Evolutionary conservation across 1,284 basidiomycete species (phyloP), one percentile per base, ranked within the genome.

Genomic region (Vanrija pseudolonga): DNA sequence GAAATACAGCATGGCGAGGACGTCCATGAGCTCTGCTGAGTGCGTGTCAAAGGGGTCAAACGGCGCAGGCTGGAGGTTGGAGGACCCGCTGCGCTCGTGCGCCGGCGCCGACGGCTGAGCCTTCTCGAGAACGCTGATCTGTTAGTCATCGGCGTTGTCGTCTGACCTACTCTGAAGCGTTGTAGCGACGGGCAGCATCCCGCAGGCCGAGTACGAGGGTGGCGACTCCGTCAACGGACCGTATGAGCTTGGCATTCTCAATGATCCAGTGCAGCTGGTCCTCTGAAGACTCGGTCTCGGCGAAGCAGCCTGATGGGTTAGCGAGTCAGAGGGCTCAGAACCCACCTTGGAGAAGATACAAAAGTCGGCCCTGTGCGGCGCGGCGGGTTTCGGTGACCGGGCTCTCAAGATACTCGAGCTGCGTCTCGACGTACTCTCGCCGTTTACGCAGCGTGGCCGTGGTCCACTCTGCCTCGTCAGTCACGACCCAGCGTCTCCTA

Each of bases 201-300:
- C 92, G 93, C 76, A 96, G 83, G 9, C 91, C 91, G 65, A 89
- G 85, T 19, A 95, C 84, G 28, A 97, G 87, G 51, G 83, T 84
- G 62, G 84, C 85, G 12, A 97, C 77, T 17, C 94, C 95, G 69
- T 96, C 92, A 0, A 88, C 86, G 22, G 82, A 80, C 51, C 93
- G 83, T 2, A 98, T 86, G 32, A 89, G 81, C 69, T 89, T 90
- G 67, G 90, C 90, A 69, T 98, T 98, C 74, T 95, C 88, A 57
- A 91, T 88, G 63, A 98, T 89, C 88, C 93, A 95, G 62, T 94
- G 89, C 43, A 98, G 77, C 72, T 99, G 96, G 72, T 96, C 87
- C 66, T 96, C 91, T 0, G 91, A 88, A 28, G 90, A 90, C 6
- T 84, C 84, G 0, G 92, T 93, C 74, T 96, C 92, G 3, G 85